phyloP scores from a whole-genome alignment of 306 rosid genomes.

The Urtica urens region DNA sequence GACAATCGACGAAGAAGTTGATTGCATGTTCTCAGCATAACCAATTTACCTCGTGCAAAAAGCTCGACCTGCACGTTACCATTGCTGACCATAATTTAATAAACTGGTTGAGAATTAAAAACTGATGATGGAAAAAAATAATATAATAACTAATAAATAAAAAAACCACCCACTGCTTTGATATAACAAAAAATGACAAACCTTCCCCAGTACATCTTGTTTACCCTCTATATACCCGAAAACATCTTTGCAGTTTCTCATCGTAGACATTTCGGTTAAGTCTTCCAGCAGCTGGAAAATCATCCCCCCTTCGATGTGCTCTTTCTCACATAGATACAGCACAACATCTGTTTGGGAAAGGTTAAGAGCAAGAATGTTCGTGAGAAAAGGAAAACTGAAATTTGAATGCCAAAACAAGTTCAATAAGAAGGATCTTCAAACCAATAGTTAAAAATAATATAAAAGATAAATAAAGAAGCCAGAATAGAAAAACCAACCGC shows the following conservation, averaged over 20 bases:
- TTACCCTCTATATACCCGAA: slow-evolving; percentile 93
- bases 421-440: neutral
- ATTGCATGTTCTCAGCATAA: slow-evolving; percentile 96
- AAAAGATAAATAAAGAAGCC: too few relatives aligned
- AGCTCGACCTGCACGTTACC: slow-evolving; percentile 77
- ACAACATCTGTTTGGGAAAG: slow-evolving; percentile 55
- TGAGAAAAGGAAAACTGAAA: neutral
- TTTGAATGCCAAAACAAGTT: neutral
- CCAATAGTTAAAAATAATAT: too few relatives aligned
- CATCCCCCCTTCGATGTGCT: slow-evolving; percentile 96
- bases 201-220: slow-evolving; percentile 94
- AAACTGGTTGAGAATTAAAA: neutral
- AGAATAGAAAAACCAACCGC: too few relatives aligned
- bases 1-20: slow-evolving; percentile 97
- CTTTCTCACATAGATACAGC: slow-evolving; percentile 90
- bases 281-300: slow-evolving; percentile 94
- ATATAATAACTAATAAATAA: neutral
- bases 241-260: slow-evolving; percentile 94
- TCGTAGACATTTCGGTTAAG: slow-evolving; percentile 95
- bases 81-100: slow-evolving; percentile 9
- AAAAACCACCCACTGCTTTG: neutral
- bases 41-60: slow-evolving; percentile 96
- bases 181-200: slow-evolving; percentile 15
- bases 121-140: neutral
- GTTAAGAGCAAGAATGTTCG: neutral